Base-by-base conservation (phyloP, 2,329 filamentous ascomycete genomes). In the Alternaria sp. region DNA sequence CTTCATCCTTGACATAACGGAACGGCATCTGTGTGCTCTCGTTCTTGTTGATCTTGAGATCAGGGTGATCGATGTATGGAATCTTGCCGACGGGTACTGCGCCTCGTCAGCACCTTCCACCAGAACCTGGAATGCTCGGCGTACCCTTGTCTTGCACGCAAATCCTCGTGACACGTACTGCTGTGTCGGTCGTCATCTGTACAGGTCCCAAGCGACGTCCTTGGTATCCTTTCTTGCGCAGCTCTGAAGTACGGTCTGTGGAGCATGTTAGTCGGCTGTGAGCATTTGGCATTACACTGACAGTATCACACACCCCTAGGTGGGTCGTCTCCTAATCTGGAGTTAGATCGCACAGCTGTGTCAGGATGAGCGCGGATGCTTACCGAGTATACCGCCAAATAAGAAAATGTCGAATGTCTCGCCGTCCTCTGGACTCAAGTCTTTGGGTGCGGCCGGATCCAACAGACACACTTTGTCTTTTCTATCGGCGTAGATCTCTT, bases 171-270 rank as follows among this genome's bases (percentile, higher is more conserved):
- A 97, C 94, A 66, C 95, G 86, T 50, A 97, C 95, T 4, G 95
- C 95, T 21, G 95, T 99, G 77, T 99, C 95, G 4, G 95, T 99
- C 3, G 95, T 98, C 94, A 99, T 97, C 79, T 99, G 95, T 69
- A 93, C 89, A 7, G 94, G 92, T 0, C 95, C 95, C 29, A 99
- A 83, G 57, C 95, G 86, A 52, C 95, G 88, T 57, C 94, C 93
- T 57, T 89, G 84, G 71, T 96, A 99, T 3, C 95, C 95, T 76
- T 98, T 97, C 79, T 92, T 93, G 51, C 95, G 88, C 69, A 99
- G 82, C 78, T 99, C 95, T n/a, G 91, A 94, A 4, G 95, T 99
- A 62, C 95, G 89, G 79, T 98, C 94, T 96, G 55, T 60, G 14
- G 56, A 60, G 14, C 13, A 21, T 11, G 64, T 77, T 62, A 77